A percentile compares a stretch with the other conserved stretches of the same genome.
Conservation (phyloP, 2,329 filamentous ascomycete species). For the Alternaria tenuissima region DNA sequence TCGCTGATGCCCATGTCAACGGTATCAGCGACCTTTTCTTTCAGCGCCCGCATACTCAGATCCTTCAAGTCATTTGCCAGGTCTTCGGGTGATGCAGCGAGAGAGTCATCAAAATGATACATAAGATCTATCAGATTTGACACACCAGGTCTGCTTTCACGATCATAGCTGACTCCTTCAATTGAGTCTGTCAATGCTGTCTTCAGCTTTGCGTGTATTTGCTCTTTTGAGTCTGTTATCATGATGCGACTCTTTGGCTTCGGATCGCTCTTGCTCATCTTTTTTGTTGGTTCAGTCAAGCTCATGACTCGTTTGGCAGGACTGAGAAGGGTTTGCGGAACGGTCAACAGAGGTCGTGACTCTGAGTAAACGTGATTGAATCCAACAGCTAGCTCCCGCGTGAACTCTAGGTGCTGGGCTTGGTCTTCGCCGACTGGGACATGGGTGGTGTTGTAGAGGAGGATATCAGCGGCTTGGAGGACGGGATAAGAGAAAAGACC, state of each 20-base stretch:
- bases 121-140: conserved; percentile 86
- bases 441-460: conserved; percentile 85
- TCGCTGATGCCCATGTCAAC: conserved; percentile 63
- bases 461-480: conserved; percentile 91
- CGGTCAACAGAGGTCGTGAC: conserved; percentile 19
- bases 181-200: conserved; percentile 79
- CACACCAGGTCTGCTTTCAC: conserved; percentile 75
- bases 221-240: conserved; percentile 73
- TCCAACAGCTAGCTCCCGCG: conserved; percentile 81
- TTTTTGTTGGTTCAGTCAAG: conserved; percentile 75
- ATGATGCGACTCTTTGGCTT: conserved; percentile 79
- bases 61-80: conserved; percentile 57
- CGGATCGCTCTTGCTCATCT: conserved; percentile 93
- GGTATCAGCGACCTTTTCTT: conserved; percentile 68
- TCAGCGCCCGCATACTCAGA: conserved; percentile 66
- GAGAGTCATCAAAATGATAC: conserved; percentile 67
- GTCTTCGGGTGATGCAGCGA: conserved; percentile 51
- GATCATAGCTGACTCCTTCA: conserved; percentile 75
- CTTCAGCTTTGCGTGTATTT: conserved; percentile 74
- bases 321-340: conserved; percentile 43
- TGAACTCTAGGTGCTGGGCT: conserved; percentile 90
- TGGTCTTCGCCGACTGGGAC: conserved; percentile 98
- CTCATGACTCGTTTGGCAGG: conserved; percentile 90
- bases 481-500: conserved; percentile 97
- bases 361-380: conserved; percentile 82